Evolutionary conservation across 108 stramenopile species (phyloP).

Genomic region (Mayamaea pseudoterrestris): DNA sequence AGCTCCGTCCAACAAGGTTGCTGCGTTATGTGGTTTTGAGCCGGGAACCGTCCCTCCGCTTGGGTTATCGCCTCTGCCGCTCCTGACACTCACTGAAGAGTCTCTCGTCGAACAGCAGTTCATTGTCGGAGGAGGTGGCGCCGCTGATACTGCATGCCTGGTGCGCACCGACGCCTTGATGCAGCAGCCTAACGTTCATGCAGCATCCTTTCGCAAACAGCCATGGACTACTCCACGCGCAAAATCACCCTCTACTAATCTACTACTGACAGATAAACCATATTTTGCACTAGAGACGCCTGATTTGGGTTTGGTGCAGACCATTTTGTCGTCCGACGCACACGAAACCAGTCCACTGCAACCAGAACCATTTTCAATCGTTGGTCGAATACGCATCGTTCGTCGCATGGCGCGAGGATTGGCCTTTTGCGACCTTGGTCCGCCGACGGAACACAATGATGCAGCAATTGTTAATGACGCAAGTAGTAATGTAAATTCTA

Average conservation of each 20-base stretch:
- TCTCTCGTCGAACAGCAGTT: neutral
- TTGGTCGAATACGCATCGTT: slow-evolving; percentile 20
- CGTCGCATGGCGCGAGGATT: slow-evolving; percentile 19
- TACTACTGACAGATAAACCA: neutral
- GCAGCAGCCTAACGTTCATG: neutral
- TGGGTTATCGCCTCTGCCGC: neutral
- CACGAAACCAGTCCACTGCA: neutral
- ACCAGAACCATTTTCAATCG: slow-evolving; percentile 6
- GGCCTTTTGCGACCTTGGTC: slow-evolving; percentile 26
- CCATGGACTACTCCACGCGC: neutral
- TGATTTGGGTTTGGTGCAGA: neutral
- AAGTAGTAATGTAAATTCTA: neutral
- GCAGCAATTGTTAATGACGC: neutral
- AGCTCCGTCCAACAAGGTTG: neutral
- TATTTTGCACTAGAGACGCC: slow-evolving; percentile 4
- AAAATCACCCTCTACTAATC: neutral
- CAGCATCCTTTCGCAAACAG: neutral
- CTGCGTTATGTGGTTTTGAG: neutral
- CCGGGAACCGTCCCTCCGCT: slow-evolving; percentile 1
- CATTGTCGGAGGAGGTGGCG: neutral
- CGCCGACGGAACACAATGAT: slow-evolving; percentile 5
- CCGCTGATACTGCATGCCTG: neutral
- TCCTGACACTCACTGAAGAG: neutral
- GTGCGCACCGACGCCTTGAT: neutral
- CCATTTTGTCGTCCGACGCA: neutral